These are phyloP conservation scores for Hemileia vastatrix DNA, from an alignment of 1,284 basidiomycete genomes.

Conservation along the genomic window DNA sequence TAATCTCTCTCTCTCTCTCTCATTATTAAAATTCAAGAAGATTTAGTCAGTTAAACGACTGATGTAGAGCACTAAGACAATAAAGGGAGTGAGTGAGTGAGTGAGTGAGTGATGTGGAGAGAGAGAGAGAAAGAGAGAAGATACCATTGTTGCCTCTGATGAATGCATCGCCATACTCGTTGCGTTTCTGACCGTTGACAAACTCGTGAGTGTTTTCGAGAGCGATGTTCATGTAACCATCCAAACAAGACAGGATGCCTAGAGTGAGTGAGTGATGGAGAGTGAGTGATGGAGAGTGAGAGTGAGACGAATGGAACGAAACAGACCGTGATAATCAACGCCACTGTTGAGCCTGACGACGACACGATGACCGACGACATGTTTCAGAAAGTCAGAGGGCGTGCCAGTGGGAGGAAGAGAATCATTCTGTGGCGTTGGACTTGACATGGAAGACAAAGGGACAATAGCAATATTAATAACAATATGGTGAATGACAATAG, in stretches of 20 bases:
- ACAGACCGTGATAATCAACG: constrained; percentile 83
- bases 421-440: constrained; percentile 51
- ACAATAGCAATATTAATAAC: background rate
- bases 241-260: constrained; percentile 92
- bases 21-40: too few relatives aligned
- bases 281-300: background rate
- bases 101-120: background rate
- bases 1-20: too few relatives aligned
- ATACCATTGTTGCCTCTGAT: constrained; percentile 51
- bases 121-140: constrained; percentile 8
- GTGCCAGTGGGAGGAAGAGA: constrained; percentile 52
- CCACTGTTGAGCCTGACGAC: constrained; percentile 90
- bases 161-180: constrained; percentile 86
- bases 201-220: constrained; percentile 93
- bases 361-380: constrained; percentile 88
- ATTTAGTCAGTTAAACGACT: too few relatives aligned
- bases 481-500: background rate
- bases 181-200: constrained; percentile 73
- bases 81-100: background rate
- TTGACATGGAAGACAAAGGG: constrained; percentile 4
- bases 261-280: constrained; percentile 3
- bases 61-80: constrained; percentile 18
- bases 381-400: constrained; percentile 80
- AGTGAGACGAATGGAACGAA: background rate
- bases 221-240: constrained; percentile 92